A percentile compares a stretch with the other conserved stretches of the same genome.
Conservation (phyloP, 2,329 filamentous ascomycete genomes). For the Neonectria magnoliae region DNA sequence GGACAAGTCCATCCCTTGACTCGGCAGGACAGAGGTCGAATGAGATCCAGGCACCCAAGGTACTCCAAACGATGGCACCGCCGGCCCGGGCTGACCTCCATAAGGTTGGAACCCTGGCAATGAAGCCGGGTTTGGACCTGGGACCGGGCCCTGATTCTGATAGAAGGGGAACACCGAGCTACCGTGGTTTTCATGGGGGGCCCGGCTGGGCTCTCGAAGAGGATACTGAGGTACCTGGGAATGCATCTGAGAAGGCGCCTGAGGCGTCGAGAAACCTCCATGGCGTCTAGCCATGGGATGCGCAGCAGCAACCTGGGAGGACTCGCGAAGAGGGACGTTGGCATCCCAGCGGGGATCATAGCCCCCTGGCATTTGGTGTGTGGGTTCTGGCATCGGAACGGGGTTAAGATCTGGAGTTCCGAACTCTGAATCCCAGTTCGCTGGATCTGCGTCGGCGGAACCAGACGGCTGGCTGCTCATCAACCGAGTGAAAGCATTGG, state of each 20-base stretch:
- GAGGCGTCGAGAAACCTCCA: background rate
- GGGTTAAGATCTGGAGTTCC: background rate
- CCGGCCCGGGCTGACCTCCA: background rate
- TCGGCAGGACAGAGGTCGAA: background rate
- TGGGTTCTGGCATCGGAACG: constrained; percentile 1
- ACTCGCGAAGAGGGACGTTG: constrained; percentile 2
- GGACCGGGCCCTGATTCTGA: background rate
- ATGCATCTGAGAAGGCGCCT: background rate
- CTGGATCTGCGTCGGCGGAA: background rate
- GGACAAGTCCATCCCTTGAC: constrained; percentile 35
- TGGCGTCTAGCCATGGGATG: background rate
- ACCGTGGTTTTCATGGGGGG: background rate
- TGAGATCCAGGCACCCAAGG: constrained; percentile 10
- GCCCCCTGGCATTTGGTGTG: constrained; percentile 27
- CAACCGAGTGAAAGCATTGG: constrained; percentile 42
- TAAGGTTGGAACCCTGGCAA: background rate
- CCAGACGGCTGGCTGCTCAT: constrained; percentile 44
- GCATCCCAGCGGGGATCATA: constrained; percentile 29
- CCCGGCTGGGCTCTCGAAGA: background rate
- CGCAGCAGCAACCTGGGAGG: background rate
- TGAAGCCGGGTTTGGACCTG: background rate
- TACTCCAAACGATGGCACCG: background rate
- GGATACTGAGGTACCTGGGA: background rate
- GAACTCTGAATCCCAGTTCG: constrained; percentile 1
- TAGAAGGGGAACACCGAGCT: background rate